Evolutionary conservation across 2,329 filamentous ascomycete genomes (phyloP), one percentile per base, ranked within the genome.

Genomic region (Aspergillus versicolor): DNA sequence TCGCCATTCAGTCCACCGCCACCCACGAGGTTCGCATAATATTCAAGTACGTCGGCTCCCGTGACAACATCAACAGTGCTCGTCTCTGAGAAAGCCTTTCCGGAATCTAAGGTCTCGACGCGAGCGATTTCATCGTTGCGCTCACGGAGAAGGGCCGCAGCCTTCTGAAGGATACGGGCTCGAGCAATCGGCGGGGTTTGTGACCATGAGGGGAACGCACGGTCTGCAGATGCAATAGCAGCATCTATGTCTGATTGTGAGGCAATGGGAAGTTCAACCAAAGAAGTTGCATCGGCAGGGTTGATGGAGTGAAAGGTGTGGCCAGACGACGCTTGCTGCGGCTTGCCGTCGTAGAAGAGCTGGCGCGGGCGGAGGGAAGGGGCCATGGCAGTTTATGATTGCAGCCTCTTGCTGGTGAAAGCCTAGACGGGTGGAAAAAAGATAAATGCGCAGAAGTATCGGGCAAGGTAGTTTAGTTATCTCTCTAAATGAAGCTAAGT

Each of bases 61-160:
- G 91, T 94, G 42, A 88, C 83, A 21, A 96, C 81, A 70, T 96
- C 92, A 27, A 96, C 90, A 0, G 88, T 86, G 52, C 88, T 90
- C 3, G 92, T 96, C 75, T 96, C 91, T 3, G 88, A 88, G 74
- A 84, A 93, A 7, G 91, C 85, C 74, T 95, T 95, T 70, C 92
- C 91, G 0, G 91, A 95, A 73, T 96, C 91, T 67, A 88, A 81
- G 2, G 91, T 95, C 77, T 96, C 91, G 55, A 91, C 79, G 56
- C 82, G 82, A 50, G 91, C 91, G 42, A 96, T 87, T 56, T 87
- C 85, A 68, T 95, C 89, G 73, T 95, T 95, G 62, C 87, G 85
- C 62, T 85, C 77, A 46, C 91, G 88, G 12, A 96, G 81, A 13
- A 96, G 75, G 46, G 84, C 77, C 17, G 89, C 91, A 3, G 91